Base-by-base conservation (phyloP, 306 rosid genomes). In the Begonia peltatifolia region DNA sequence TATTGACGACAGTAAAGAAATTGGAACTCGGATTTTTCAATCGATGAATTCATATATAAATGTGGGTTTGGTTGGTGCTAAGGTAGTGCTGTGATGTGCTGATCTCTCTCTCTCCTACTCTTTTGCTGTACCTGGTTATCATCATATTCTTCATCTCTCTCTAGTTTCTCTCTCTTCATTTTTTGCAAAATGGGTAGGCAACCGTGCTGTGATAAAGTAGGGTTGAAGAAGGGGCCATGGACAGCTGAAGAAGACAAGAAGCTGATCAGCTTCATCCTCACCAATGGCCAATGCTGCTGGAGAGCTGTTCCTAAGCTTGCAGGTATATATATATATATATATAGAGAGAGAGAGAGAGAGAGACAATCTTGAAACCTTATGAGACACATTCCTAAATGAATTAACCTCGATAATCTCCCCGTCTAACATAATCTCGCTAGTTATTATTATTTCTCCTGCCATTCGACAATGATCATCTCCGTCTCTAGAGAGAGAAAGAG, bases 121-220 rank as follows among this genome's bases (percentile, higher is more conserved):
- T 44, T n/a, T 44, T 0, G 14, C 1, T 10, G 9, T 44, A 3
- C 14, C n/a, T 42, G 46, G 6, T 9, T 6, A 42, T 42, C 10
- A 42, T 42, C 23, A 20, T 20, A 20, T 42, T 42, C 46, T 42
- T 42, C 5, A 0, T 44, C 14, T 44, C n/a, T n/a, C 14, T 6
- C 35, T 12, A 2, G 48, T 10, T 44, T 10, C n/a, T 44, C 48
- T 10, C 13, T 44, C 14, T 44, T 11, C 12, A 3, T 44, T 44
- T 44, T 11, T 10, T 12, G 10, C 14, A n/a, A 2, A n/a, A 61
- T 90, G 97, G 97, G 97, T 70, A 82, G 97, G 59, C 95, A 90
- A 64, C 97, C 97, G 0, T 90, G 97, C 62, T 90, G 97, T 74
- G 97, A 90, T 71, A 90, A 90, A 70, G 95, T 90, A 36, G 97